Percentiles rank a stretch among this genome's conserved stretches.
These are phyloP conservation scores for Hirsutella minnesotensis DNA, from an alignment of 2,329 filamentous ascomycete species.

Conservation along the genomic window DNA sequence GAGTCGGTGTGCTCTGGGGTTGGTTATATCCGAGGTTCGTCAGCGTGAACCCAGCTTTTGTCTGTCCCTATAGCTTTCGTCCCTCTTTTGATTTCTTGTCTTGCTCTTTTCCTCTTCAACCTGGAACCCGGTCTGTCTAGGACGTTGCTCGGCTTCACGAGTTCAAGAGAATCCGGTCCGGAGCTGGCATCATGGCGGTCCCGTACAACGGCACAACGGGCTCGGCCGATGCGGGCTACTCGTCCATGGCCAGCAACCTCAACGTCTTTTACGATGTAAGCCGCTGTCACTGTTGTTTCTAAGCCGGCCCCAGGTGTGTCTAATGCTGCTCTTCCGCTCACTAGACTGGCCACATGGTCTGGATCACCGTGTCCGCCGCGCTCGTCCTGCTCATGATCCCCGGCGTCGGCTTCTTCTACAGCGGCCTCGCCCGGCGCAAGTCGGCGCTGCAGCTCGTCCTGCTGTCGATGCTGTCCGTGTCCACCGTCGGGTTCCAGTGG, in stretches of 20 bases:
- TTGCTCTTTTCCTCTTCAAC: not conserved
- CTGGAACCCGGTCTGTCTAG: not conserved
- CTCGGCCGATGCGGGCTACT: constrained; percentile 38
- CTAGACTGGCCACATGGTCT: constrained; percentile 70
- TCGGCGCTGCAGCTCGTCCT: constrained; percentile 79
- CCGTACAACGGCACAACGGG: constrained; percentile 39
- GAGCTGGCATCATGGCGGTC: constrained; percentile 14
- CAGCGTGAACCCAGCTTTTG: too few relatives aligned
- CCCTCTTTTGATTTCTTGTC: not conserved
- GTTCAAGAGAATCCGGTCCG: not conserved
- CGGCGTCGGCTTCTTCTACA: constrained; percentile 91
- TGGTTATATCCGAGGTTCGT: too few relatives aligned
- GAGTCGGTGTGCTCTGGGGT: too few relatives aligned
- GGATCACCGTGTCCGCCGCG: constrained; percentile 64
- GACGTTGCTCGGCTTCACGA: not conserved
- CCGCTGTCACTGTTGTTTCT: not conserved
- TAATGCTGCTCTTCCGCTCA: not conserved
- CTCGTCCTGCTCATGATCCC: constrained; percentile 89
- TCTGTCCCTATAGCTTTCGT: too few relatives aligned
- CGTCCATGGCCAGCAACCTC: constrained; percentile 48
- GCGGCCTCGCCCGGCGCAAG: constrained; percentile 77
- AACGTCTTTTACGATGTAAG: constrained; percentile 76
- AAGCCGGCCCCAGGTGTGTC: not conserved
- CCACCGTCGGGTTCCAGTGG: constrained; percentile 79
- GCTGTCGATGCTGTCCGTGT: constrained; percentile 71